Evolutionary conservation across 2,329 filamentous ascomycete species (phyloP).

Genomic region (Dactylellina sp.): DNA sequence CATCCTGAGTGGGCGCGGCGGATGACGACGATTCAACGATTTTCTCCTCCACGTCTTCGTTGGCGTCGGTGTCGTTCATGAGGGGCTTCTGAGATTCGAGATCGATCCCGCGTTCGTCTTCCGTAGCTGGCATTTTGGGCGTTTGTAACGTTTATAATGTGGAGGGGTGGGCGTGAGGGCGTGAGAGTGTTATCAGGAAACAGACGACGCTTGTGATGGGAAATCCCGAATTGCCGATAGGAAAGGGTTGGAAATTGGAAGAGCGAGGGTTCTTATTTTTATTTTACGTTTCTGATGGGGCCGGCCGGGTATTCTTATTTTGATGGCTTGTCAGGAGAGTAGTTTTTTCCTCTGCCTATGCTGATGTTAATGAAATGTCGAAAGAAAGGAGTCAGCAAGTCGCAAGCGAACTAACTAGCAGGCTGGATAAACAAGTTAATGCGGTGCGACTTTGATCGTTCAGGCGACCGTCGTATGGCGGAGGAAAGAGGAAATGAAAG

Average conservation of each 20-base stretch:
- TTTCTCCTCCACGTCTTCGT: constrained; percentile 49
- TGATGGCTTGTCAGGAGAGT: too few species aligned
- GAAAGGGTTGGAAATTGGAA: too few species aligned
- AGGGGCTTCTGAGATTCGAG: constrained; percentile 51
- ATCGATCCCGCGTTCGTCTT: constrained; percentile 50
- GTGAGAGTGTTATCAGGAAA: too few species aligned
- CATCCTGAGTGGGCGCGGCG: constrained; percentile 38
- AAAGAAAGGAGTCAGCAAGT: constrained; percentile 4
- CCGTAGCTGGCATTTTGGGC: constrained; percentile 38
- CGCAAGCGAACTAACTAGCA: constrained; percentile 11
- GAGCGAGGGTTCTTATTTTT: too few species aligned
- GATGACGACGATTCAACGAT: constrained; percentile 23
- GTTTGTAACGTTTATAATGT: neutral
- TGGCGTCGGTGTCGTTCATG: constrained; percentile 47
- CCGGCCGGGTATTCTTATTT: too few species aligned
- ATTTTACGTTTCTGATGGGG: too few species aligned
- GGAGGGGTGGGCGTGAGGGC: too few species aligned
- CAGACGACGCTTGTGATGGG: too few species aligned
- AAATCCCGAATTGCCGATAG: too few species aligned
- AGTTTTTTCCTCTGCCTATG: too few species aligned
- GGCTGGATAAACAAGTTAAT: neutral
- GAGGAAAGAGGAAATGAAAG: neutral
- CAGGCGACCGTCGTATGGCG: constrained; percentile 18
- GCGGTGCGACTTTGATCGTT: neutral
- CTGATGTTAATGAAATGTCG: neutral